Percentiles rank a stretch among this genome's conserved stretches.
phyloP scores from a whole-genome alignment of 306 rosid genomes.

The Malus sieversii region DNA sequence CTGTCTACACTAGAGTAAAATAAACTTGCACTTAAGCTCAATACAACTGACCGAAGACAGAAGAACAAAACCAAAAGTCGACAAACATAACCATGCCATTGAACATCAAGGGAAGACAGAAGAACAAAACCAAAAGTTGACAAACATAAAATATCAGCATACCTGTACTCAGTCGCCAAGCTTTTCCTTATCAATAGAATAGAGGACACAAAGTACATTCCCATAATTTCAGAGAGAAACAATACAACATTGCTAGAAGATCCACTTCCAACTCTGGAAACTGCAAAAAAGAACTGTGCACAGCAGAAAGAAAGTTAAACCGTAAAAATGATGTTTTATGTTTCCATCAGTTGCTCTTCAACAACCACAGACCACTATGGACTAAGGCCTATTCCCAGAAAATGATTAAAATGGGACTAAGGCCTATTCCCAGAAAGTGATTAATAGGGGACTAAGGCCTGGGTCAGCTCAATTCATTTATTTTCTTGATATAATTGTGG shows the following conservation, averaged over 20 bases:
- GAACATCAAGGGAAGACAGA: not conserved
- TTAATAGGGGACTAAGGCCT: not conserved
- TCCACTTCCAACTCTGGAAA: constrained; percentile 98
- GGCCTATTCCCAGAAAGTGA: not conserved
- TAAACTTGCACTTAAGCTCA: not conserved
- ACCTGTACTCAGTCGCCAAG: constrained; percentile 96
- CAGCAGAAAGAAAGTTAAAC: constrained; percentile 11
- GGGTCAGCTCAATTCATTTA: not conserved
- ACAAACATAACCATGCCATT: not conserved
- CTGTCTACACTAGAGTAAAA: not conserved
- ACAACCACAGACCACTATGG: not conserved
- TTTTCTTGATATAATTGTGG: not conserved
- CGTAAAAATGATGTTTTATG: not conserved
- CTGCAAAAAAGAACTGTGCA: constrained; percentile 90
- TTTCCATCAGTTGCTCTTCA: not conserved
- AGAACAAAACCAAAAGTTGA: not conserved
- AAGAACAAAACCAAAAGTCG: not conserved
- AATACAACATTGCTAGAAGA: constrained; percentile 97
- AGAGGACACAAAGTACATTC: constrained; percentile 92
- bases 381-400: not conserved
- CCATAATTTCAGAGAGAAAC: constrained; percentile 95
- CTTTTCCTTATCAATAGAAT: constrained; percentile 96
- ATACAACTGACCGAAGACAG: not conserved
- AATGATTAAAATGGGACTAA: not conserved
- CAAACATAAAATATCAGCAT: constrained; percentile 17